Evolutionary conservation across 2,329 filamentous ascomycete species (phyloP), one percentile per base, ranked within the genome.

Genomic region (Diplodia seriata): DNA sequence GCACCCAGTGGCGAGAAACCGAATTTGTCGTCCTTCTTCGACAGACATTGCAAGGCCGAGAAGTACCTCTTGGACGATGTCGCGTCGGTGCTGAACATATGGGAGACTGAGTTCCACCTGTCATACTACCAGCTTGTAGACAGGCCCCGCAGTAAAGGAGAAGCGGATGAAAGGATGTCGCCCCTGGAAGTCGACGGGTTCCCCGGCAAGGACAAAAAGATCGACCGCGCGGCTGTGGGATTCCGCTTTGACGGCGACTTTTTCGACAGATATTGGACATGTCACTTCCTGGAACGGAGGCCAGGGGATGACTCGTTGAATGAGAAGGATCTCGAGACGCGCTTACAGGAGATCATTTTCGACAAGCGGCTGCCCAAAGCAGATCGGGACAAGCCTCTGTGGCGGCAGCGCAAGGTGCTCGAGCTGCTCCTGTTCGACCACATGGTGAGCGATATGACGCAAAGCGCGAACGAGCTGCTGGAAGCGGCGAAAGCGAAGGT

Each of bases 221-320:
- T 76, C 26, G 55, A 68, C 12, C 70, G 71, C 38, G 71, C 70
- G 0, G 69, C 72, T 0, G 70, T 71, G 36, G 69, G 75, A 0
- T 78, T 78, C 50, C 73, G 74, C 6, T 75, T 78, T 49, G 50
- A 68, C 9, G 76, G 76, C 3, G 75, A 78, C 63, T 75, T 76
- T 50, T 77, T 76, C 26, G 76, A 78, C 53, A 71, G 76, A 0
- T 76, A 73, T 40, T 78, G 76, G 76, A 78, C 76, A 1, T 76
- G 75, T 38, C 71, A 76, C 57, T 66, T 74, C 43, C 11, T 47
- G 43, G 43, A 47, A 20, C 43, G 43, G 6, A 47, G 18, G 43
- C 43, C 43, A 20, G 7, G 18, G 3, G 43, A 47, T n/a, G 43
- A 47, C 20, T 47, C 33, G 66, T 76, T 20, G 68, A 43, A 12